Evolutionary conservation across 2,329 filamentous ascomycete species (phyloP).

Genomic region (Teratosphaeria destructans): DNA sequence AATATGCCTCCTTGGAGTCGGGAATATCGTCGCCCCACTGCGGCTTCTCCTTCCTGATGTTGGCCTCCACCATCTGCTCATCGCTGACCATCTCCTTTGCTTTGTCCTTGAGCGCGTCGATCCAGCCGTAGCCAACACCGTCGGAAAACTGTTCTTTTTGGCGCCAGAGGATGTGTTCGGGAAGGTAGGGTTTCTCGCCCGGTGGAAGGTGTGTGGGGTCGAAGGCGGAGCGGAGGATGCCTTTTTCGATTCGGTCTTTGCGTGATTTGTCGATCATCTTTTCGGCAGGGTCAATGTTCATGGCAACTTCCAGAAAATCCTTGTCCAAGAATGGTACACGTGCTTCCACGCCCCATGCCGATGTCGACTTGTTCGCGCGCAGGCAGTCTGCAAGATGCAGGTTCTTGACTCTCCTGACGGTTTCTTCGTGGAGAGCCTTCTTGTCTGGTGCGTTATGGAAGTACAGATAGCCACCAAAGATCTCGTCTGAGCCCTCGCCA

Average conservation of each 20-base stretch:
- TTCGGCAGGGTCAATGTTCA: constrained; percentile 88
- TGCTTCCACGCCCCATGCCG: constrained; percentile 94
- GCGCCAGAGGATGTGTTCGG: constrained; percentile 89
- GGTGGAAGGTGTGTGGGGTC: constrained; percentile 77
- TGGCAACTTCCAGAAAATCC: constrained; percentile 81
- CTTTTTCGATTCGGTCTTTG: constrained; percentile 70
- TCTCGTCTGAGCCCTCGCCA: constrained; percentile 94
- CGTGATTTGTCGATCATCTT: constrained; percentile 76
- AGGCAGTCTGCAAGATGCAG: constrained; percentile 92
- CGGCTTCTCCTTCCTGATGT: constrained; percentile 75
- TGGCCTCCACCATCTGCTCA: constrained; percentile 63
- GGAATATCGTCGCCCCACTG: constrained; percentile 92
- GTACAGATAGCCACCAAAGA: constrained; percentile 97
- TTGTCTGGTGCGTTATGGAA: constrained; percentile 91
- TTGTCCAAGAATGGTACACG: constrained; percentile 98
- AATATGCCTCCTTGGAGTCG: constrained; percentile 97
- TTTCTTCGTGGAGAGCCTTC: constrained; percentile 91
- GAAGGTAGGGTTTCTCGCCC: constrained; percentile 69
- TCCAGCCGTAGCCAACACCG: constrained; percentile 98
- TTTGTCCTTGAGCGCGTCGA: constrained; percentile 91
- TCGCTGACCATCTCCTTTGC: constrained; percentile 84
- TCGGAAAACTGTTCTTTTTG: constrained; percentile 99
- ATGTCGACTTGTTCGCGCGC: constrained; percentile 97
- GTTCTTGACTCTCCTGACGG: constrained; percentile 89
- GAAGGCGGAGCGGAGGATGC: constrained; percentile 95